Percentiles rank a stretch among this genome's conserved stretches.
phyloP scores from a whole-genome alignment of 116 monocot genomes.

The Cymodocea nodosa region DNA sequence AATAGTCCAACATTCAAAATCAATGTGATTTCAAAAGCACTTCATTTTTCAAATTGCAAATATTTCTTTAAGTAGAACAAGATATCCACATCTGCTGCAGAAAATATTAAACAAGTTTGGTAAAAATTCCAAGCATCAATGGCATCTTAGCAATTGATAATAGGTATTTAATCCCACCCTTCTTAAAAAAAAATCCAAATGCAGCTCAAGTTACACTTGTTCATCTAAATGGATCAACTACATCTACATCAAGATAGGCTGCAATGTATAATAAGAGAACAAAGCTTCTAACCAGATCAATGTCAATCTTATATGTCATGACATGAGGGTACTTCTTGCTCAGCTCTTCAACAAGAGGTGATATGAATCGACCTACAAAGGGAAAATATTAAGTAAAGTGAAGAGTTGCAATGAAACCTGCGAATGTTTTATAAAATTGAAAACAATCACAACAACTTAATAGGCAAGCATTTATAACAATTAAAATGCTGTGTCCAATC shows the following conservation, averaged over 20 bases:
- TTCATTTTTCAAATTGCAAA: background rate
- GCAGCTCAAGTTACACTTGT: background rate
- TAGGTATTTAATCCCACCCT: background rate
- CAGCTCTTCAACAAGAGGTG: slow-evolving; percentile 60
- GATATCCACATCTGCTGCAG: background rate
- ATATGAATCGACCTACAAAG: slow-evolving; percentile 52
- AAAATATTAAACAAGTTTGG: background rate
- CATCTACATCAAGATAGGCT: background rate
- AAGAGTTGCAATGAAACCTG: too few species aligned
- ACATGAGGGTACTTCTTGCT: slow-evolving; percentile 65
- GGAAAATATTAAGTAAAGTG: background rate
- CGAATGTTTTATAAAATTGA: background rate
- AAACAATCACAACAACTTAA: too few species aligned
- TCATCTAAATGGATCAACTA: background rate
- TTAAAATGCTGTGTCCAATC: too few species aligned
- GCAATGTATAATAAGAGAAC: background rate
- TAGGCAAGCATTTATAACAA: too few species aligned
- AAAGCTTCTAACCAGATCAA: slow-evolving; percentile 57
- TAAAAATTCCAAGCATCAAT: background rate
- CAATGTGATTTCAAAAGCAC: background rate
- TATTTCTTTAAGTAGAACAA: background rate
- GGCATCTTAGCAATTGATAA: background rate
- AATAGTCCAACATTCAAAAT: background rate
- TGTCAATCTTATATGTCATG: slow-evolving; percentile 80
- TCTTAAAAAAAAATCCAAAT: too few species aligned